Evolutionary conservation across 176 grass and related monocot species (phyloP), one percentile per base, ranked within the genome.

Genomic region (Zea luxurians): DNA sequence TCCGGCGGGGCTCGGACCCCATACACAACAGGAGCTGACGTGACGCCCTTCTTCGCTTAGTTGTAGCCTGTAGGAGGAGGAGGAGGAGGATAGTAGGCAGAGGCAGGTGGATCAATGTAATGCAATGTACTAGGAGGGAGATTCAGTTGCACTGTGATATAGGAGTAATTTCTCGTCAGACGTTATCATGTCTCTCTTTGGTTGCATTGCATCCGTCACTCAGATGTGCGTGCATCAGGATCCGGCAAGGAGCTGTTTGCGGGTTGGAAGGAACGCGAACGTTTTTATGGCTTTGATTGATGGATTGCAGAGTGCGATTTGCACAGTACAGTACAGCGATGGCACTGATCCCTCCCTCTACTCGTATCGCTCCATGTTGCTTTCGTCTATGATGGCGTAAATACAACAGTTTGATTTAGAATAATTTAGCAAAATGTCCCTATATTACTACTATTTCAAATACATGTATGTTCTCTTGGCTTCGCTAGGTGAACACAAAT

Each of bases 21-120:
- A 90, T 90, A 86, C 88, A 90, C 80, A 90, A 90, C 83, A 55
- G 88, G 75, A 90, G 75, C 75, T 86, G 57, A 78, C 8, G 45
- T 1, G n/a, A 9, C 20, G 20, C 58, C 59, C 67, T 74, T 61
- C 37, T 78, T 78, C 35, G 43, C 20, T 58, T 73, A 74, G 74
- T 12, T 83, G 61, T 83, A 69, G 27, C 27, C 27, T 27, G 27
- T 27, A 27, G 27, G 27, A 27, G 27, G 27, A 27, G 77, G 67
- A 54, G 27, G 27, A 27, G 77, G 67, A 54, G 72, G 43, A 77
- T 38, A 72, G 34, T 9, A 82, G 45, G 54, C 53, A 57, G 17
- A 58, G 55, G n/a, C 55, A 21, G 55, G 54, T 57, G 54, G n/a
- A 27, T 27, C 27, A 4, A 40, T 40, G 38, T 40, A 40, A 20